Base-by-base conservation (phyloP, 2,329 filamentous ascomycete species). In the Phyllosticta citribraziliensis region DNA sequence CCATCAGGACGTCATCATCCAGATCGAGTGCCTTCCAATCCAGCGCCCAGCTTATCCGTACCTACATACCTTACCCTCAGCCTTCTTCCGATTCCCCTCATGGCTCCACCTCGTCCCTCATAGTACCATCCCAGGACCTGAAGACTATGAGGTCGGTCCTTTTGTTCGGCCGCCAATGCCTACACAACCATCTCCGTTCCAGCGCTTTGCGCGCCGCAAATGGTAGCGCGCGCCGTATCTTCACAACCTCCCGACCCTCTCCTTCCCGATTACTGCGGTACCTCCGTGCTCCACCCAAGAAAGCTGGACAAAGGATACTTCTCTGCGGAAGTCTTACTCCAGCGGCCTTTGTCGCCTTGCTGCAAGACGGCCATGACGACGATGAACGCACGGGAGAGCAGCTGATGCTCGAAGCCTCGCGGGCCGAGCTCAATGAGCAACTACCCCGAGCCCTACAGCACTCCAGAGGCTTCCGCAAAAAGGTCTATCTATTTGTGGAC, bases 321-420 rank as follows among this genome's bases (percentile, higher is more conserved):
- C 57, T 55, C 55, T 24, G 53, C 47, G 47, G 47, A 33, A 64
- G 75, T 6, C 72, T 87, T 57, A 81, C 78, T 24, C 83, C 84
- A 0, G 80, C 78, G 5, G 83, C 80, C 1, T 85, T 87, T 64
- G 79, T 88, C 50, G 30, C 55, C 17, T 33, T 57, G 12, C 57
- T 56, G 10, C 55, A 62, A 22, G 33, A 55, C 14, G 79, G 80
- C 56, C 78, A 83, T 64, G 75, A 82, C 53, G 74, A 79, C 27
- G 71, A 74, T 53, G 74, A 78, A 25, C 80, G 88, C 69, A 96
- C 92, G 2, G 84, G 84, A 25, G 92, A 97, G 75, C 83, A 83
- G 74, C 88, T 90, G 65, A 97, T 97, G 93, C 82, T 97, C 14
- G 84, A 91, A 71, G 84, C 82, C 2, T 97, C 92, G 47, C 80